A percentile compares a stretch with the other conserved stretches of the same genome.
phyloP scores from a whole-genome alignment of 2,329 filamentous ascomycete species.

The Lasiodiplodia gonubiensis region DNA sequence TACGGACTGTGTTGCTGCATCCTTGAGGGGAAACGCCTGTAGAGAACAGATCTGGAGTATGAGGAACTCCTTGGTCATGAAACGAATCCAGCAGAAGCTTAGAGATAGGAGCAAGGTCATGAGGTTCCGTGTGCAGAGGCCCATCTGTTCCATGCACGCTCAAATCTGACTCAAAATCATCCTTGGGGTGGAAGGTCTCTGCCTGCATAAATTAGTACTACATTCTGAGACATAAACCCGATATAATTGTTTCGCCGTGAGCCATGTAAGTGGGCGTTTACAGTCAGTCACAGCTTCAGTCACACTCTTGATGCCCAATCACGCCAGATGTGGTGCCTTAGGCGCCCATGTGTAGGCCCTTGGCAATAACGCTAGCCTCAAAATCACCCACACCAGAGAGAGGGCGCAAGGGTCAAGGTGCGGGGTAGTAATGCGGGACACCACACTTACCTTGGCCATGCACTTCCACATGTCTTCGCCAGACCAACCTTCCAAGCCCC shows the following conservation, averaged over 20 bases:
- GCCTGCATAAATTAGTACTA: conserved; percentile 39
- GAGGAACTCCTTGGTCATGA: conserved; percentile 30
- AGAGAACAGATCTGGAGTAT: conserved; percentile 31
- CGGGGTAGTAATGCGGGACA: neutral
- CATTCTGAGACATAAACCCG: neutral
- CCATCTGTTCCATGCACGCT: conserved; percentile 58
- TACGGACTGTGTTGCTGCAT: conserved; percentile 41
- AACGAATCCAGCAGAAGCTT: conserved; percentile 30
- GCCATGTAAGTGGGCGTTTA: no score
- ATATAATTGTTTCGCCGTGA: neutral
- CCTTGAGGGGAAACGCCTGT: conserved; percentile 31
- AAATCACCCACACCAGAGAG: neutral
- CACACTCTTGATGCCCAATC: neutral
- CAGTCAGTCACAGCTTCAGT: neutral
- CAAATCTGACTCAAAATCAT: conserved; percentile 60
- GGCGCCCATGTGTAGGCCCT: neutral
- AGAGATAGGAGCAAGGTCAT: conserved; percentile 60
- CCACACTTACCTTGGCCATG: conserved; percentile 56
- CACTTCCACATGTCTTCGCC: conserved; percentile 61
- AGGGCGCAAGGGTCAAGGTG: neutral
- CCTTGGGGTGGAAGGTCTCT: conserved; percentile 64
- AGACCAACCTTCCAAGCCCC: conserved; percentile 61
- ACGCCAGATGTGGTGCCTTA: neutral
- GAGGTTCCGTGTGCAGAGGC: conserved; percentile 59
- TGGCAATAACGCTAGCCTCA: neutral